A percentile compares a stretch with the other conserved stretches of the same genome.
phyloP scores from a whole-genome alignment of 257 asterid species.

The Fraxinus americana region DNA sequence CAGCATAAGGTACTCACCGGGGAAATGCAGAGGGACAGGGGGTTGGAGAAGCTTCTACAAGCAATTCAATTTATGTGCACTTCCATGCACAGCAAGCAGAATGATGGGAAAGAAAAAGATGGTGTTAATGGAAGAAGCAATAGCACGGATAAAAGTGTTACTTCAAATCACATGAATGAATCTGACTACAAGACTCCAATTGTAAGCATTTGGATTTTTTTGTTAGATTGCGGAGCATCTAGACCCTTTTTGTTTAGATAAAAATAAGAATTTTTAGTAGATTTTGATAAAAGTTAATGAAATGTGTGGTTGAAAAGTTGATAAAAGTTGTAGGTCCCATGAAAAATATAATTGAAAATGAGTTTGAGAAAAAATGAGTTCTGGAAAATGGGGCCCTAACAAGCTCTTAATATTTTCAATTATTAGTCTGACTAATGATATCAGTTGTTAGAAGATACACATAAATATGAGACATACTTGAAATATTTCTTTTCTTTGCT shows the following conservation, averaged over 20 bases:
- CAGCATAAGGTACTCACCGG: constrained; percentile 56
- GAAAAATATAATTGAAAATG: no score
- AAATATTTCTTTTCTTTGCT: constrained; percentile 16
- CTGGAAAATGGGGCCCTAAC: no score
- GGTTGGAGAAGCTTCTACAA: constrained; percentile 77
- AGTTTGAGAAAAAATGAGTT: no score
- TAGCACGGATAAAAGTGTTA: constrained; percentile 23
- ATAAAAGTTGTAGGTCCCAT: no score
- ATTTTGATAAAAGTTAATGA: no score
- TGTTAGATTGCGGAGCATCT: constrained; percentile 9
- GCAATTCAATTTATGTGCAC: constrained; percentile 55
- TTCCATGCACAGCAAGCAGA: constrained; percentile 37
- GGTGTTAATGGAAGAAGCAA: constrained; percentile 24
- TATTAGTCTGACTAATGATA: constrained; percentile 1
- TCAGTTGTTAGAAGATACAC: background rate
- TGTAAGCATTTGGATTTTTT: constrained; percentile 28
- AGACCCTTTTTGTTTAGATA: no score
- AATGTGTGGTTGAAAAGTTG: no score
- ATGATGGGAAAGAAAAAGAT: constrained; percentile 40
- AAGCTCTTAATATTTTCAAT: background rate
- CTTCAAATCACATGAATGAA: constrained; percentile 32
- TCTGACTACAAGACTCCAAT: constrained; percentile 39
- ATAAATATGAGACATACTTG: constrained; percentile 6
- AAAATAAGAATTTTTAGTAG: no score
- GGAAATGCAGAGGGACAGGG: constrained; percentile 66